phyloP scores from a whole-genome alignment of 306 rosid species.

The Gynostemma pentaphyllum region DNA sequence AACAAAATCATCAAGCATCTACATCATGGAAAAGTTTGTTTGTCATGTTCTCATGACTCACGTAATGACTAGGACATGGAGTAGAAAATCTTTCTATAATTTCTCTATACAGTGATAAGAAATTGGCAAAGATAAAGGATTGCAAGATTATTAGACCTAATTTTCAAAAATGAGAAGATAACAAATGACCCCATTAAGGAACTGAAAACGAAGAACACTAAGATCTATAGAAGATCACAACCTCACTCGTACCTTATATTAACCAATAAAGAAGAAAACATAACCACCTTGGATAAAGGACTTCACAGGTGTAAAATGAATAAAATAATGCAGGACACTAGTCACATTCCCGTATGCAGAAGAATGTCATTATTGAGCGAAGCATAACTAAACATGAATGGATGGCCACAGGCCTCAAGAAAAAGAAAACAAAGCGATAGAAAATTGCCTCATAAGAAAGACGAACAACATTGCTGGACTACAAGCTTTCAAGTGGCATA shows the following conservation, averaged over 20 bases:
- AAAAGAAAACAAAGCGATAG: background rate
- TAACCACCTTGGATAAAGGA: background rate
- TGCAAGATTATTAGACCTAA: background rate
- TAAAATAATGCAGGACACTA: background rate
- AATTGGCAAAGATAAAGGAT: background rate
- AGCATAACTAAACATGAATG: background rate
- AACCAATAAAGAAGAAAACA: background rate
- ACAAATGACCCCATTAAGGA: background rate
- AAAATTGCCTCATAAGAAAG: background rate
- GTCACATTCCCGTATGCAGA: background rate
- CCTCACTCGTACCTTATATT: background rate
- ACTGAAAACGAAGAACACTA: background rate
- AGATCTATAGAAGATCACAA: background rate
- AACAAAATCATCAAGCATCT: conserved; percentile 67
- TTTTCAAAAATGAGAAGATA: background rate
- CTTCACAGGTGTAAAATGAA: background rate
- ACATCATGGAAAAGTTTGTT: conserved; percentile 11
- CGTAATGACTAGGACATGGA: conserved; percentile 4
- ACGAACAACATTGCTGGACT: background rate
- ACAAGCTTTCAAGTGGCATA: background rate
- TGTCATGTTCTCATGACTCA: background rate
- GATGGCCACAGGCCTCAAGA: background rate
- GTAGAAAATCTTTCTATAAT: background rate
- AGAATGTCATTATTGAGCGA: background rate
- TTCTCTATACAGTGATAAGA: background rate